Percentiles rank a stretch among this genome's conserved stretches.
phyloP scores from a whole-genome alignment of 768 basidiomycete species.

The Russula sp. region DNA sequence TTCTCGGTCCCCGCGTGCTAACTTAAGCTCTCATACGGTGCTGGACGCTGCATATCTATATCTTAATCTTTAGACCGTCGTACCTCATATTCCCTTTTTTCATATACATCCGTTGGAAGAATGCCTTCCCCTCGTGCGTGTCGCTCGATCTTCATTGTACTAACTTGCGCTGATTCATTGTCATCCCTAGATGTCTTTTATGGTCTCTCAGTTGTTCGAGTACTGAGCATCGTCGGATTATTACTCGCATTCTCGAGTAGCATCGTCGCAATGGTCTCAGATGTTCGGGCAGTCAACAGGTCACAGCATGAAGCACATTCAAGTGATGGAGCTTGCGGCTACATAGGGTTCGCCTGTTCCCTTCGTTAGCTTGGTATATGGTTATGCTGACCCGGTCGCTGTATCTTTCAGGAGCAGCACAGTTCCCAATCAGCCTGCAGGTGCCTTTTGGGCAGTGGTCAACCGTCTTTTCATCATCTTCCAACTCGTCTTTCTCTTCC shows the following conservation, averaged over 20 bases:
- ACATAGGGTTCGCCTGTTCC: conserved; percentile 25
- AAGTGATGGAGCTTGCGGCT: conserved; percentile 42
- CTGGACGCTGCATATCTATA: conserved; percentile 22
- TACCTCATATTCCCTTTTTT: background rate
- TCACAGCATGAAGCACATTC: conserved; percentile 40
- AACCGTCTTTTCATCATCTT: conserved; percentile 85
- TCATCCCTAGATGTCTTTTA: conserved; percentile 55
- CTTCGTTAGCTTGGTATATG: background rate
- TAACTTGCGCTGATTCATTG: background rate
- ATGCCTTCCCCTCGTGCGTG: conserved; percentile 25
- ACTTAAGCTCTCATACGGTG: conserved; percentile 20
- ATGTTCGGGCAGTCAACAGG: conserved; percentile 72
- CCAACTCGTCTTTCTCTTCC: conserved; percentile 73
- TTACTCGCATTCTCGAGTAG: conserved; percentile 78
- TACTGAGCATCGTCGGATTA: conserved; percentile 74
- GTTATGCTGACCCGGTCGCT: background rate
- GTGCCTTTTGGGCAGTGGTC: conserved; percentile 88
- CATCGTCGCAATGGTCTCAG: conserved; percentile 67
- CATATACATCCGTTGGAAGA: conserved; percentile 2
- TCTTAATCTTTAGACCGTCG: background rate
- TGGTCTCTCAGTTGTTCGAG: conserved; percentile 73
- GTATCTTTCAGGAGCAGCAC: conserved; percentile 56
- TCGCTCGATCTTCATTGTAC: background rate
- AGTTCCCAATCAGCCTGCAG: conserved; percentile 88
- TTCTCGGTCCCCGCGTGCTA: background rate